Evolutionary conservation across 2,329 filamentous ascomycete species (phyloP).

Genomic region (Akanthomyces uredinophilus): DNA sequence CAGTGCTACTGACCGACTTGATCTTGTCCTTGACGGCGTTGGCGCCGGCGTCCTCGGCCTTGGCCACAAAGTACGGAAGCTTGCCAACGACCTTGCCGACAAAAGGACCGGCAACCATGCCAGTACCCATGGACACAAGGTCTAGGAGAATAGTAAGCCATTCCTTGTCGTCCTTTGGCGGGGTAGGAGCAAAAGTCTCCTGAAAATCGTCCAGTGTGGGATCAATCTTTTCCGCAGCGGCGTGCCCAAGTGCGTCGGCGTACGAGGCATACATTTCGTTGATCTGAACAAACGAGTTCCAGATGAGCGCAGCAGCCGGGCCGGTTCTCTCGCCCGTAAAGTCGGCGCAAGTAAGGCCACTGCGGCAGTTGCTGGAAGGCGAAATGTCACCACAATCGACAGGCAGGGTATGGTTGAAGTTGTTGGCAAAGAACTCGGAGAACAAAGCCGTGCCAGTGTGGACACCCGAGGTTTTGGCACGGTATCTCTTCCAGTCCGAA

Average conservation of each 20-base stretch:
- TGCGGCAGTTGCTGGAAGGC: neutral
- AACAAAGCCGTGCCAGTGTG: conserved; percentile 13
- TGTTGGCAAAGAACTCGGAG: conserved; percentile 16
- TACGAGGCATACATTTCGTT: conserved; percentile 18
- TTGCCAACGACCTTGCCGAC: conserved; percentile 21
- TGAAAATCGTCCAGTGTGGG: conserved; percentile 19
- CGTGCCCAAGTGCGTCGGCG: neutral
- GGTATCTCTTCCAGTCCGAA: neutral
- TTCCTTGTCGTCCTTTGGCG: conserved; percentile 16
- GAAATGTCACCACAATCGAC: conserved; percentile 1
- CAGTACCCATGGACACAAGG: conserved; percentile 25
- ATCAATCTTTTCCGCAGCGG: conserved; percentile 17
- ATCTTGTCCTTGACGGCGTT: conserved; percentile 2
- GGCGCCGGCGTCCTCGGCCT: neutral
- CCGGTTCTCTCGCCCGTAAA: conserved; percentile 17
- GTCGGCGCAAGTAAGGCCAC: conserved; percentile 1
- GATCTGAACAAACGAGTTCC: conserved; percentile 23
- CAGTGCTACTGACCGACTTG: neutral
- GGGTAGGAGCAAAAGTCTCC: conserved; percentile 16
- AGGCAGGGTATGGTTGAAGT: neutral
- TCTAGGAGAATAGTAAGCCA: conserved; percentile 27
- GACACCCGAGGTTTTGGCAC: neutral
- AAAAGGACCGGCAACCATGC: conserved; percentile 21
- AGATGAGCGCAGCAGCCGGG: conserved; percentile 20
- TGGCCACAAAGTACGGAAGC: conserved; percentile 5